Evolutionary conservation across 2,329 filamentous ascomycete genomes (phyloP).

Genomic region (Aspergillus piperis): DNA sequence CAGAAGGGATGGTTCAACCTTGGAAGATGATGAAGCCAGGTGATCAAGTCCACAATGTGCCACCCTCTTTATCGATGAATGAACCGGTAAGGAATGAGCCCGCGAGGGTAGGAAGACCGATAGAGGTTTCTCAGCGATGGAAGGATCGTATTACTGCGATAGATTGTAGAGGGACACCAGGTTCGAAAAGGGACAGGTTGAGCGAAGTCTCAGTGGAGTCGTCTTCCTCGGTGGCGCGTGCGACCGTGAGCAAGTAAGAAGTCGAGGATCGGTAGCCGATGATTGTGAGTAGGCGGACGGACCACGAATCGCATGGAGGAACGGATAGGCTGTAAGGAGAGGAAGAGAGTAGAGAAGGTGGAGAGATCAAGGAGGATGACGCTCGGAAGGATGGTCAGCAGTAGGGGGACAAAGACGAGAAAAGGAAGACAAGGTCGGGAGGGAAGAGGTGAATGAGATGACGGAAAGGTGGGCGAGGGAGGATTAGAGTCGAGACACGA

Average conservation of each 20-base stretch:
- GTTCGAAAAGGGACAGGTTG: neutral
- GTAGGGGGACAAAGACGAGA: conserved; percentile 10
- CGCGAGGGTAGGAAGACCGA: neutral
- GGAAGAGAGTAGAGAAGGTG: neutral
- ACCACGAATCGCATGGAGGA: conserved; percentile 29
- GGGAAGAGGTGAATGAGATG: conserved; percentile 15
- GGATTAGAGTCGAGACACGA: conserved; percentile 8
- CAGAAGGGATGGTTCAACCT: neutral
- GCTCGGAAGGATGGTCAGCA: conserved; percentile 6
- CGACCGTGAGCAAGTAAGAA: conserved; percentile 26
- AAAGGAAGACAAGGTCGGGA: conserved; percentile 13
- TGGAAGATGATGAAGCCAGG: neutral
- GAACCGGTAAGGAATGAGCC: neutral
- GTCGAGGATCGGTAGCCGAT: conserved; percentile 25
- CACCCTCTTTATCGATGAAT: neutral
- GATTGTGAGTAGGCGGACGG: conserved; percentile 20
- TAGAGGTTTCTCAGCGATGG: neutral
- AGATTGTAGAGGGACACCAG: neutral
- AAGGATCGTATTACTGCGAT: neutral
- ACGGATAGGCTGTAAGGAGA: neutral
- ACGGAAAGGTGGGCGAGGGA: conserved; percentile 15
- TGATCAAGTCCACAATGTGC: neutral
- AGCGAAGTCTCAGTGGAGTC: conserved; percentile 13
- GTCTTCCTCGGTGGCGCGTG: conserved; percentile 26
- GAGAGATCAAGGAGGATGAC: conserved; percentile 7